These are phyloP conservation scores for Ceratocystis smalleyi DNA, from an alignment of 2,329 filamentous ascomycete genomes.

Conservation along the genomic window DNA sequence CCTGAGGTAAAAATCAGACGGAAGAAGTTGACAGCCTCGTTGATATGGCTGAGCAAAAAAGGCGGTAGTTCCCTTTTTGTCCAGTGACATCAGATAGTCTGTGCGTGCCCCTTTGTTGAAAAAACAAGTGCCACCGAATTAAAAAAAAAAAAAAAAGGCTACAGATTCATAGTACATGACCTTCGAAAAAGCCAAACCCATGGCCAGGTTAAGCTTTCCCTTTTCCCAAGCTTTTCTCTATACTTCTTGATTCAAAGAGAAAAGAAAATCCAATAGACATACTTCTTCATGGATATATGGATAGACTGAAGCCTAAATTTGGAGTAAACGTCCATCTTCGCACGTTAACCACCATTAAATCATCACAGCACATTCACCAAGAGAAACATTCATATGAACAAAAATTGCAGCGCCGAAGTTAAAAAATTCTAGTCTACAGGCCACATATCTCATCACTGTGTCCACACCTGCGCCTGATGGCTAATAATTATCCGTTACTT, in stretches of 20 bases:
- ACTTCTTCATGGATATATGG: no score
- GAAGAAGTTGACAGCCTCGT: constrained; percentile 6
- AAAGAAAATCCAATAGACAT: no score
- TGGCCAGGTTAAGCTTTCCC: no score
- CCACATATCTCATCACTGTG: constrained; percentile 12
- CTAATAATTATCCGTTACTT: constrained; percentile 9
- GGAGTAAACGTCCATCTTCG: not conserved
- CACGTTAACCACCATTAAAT: not conserved
- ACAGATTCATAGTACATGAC: not conserved
- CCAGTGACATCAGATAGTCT: constrained; percentile 4
- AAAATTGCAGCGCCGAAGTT: constrained; percentile 16
- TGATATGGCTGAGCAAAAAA: constrained; percentile 3
- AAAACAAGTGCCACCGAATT: not conserved
- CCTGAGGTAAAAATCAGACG: constrained; percentile 1
- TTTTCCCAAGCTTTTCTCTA: no score
- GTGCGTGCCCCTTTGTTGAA: not conserved
- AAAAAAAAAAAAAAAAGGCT: not conserved
- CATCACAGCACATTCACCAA: not conserved
- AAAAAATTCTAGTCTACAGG: constrained; percentile 14
- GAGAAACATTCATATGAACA: not conserved
- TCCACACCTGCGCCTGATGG: constrained; percentile 8
- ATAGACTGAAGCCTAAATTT: no score
- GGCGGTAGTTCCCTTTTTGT: not conserved
- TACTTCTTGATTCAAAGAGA: no score
- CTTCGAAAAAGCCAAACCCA: no score